Evolutionary conservation across 768 basidiomycete genomes (phyloP).

Genomic region (Hygrophoropsis aurantiaca): DNA sequence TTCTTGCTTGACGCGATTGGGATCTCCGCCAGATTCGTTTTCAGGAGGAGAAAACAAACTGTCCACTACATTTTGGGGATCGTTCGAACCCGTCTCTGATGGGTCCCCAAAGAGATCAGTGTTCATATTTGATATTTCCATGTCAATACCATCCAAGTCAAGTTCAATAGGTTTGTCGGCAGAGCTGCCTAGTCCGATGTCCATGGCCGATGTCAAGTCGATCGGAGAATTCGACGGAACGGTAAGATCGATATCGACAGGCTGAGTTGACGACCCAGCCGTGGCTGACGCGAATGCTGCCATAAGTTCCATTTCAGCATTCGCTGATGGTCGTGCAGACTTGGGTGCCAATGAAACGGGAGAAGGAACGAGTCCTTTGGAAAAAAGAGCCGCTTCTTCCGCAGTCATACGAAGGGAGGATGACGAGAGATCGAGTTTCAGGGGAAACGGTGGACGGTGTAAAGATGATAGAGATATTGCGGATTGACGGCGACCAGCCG

Average conservation of each 20-base stretch:
- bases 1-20: conserved; percentile 20
- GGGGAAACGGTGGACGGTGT: conserved; percentile 66
- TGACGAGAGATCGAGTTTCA: conserved; percentile 81
- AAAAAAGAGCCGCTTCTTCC: conserved; percentile 58
- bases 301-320: conserved; percentile 63
- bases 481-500: conserved; percentile 57
- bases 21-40: conserved; percentile 18
- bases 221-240: conserved; percentile 35
- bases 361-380: conserved; percentile 61
- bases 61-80: conserved; percentile 38
- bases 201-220: conserved; percentile 23
- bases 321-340: conserved; percentile 64
- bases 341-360: conserved; percentile 83
- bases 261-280: conserved; percentile 29
- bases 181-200: conserved; percentile 51
- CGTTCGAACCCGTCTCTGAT: conserved; percentile 34
- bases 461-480: conserved; percentile 81
- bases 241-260: conserved; percentile 61
- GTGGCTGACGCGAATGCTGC: conserved; percentile 53
- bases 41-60: conserved; percentile 53
- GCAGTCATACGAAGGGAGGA: conserved; percentile 62
- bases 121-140: conserved; percentile 49
- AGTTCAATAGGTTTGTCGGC: conserved; percentile 83
- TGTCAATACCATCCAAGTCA: conserved; percentile 68
- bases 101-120: conserved; percentile 56